A percentile compares a stretch with the other conserved stretches of the same genome.
Evolutionary conservation across 2,329 filamentous ascomycete genomes (phyloP).

Genomic region (Aspergillus latus): DNA sequence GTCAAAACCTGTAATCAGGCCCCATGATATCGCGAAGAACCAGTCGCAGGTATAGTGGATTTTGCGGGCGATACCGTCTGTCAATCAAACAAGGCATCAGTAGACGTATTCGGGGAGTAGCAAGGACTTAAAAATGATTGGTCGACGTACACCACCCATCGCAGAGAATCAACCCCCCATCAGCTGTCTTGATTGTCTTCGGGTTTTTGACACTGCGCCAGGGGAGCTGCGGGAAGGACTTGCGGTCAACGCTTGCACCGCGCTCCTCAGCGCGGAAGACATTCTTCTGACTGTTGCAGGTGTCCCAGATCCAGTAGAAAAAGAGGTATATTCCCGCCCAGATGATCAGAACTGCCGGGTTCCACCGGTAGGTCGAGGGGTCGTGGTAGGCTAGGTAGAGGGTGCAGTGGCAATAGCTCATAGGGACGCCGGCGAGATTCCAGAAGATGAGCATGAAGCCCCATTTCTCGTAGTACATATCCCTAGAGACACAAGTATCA

Average conservation of each 20-base stretch:
- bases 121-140: not conserved
- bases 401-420: constrained; percentile 90
- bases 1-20: constrained; percentile 72
- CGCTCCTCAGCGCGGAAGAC: constrained; percentile 78
- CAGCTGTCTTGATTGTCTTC: constrained; percentile 68
- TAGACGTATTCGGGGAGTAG: not conserved
- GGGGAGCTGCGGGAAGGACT: constrained; percentile 81
- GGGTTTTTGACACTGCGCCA: constrained; percentile 81
- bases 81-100: not conserved
- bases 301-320: constrained; percentile 90
- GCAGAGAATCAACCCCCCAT: constrained; percentile 72
- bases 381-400: constrained; percentile 81
- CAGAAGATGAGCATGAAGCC: constrained; percentile 98
- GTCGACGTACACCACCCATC: constrained; percentile 72
- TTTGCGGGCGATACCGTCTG: constrained; percentile 69
- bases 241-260: constrained; percentile 65
- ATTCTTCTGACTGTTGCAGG: constrained; percentile 89
- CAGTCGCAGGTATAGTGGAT: constrained; percentile 77
- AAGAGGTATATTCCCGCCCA: constrained; percentile 72
- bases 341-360: constrained; percentile 60
- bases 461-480: constrained; percentile 96
- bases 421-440: constrained; percentile 87
- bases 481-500: constrained; percentile 42
- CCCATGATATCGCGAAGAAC: constrained; percentile 76
- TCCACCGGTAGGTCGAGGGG: constrained; percentile 73